phyloP scores from a whole-genome alignment of 2,329 filamentous ascomycete genomes.

The Pseudogymnoascus sp. region DNA sequence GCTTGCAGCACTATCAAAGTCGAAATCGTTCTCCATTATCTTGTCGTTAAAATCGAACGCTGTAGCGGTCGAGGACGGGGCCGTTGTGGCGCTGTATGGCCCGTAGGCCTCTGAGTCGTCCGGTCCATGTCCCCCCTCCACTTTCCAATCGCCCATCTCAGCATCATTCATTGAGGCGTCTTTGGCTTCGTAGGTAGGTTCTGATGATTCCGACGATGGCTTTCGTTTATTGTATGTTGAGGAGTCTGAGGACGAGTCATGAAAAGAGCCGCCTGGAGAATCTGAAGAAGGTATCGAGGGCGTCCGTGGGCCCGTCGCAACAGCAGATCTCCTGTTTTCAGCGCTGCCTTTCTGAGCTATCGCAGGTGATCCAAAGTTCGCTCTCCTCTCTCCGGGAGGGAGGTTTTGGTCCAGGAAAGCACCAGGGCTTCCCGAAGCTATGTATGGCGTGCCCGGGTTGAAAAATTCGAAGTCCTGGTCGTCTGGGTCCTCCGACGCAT shows the following conservation, averaged over 20 bases:
- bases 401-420: constrained; percentile 26
- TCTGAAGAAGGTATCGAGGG: constrained; percentile 21
- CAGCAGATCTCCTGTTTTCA: constrained; percentile 16
- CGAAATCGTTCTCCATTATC: constrained; percentile 42
- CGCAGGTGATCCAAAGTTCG: constrained; percentile 21
- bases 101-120: constrained; percentile 33
- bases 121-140: constrained; percentile 27
- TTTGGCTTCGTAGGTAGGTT: constrained; percentile 33
- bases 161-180: constrained; percentile 38
- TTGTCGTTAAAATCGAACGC: constrained; percentile 34
- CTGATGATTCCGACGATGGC: constrained; percentile 38
- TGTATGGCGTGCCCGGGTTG: constrained; percentile 26
- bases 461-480: constrained; percentile 32
- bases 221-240: constrained; percentile 39
- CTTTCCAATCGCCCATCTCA: constrained; percentile 37
- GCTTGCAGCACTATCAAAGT: constrained; percentile 50
- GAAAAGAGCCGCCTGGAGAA: constrained; percentile 33
- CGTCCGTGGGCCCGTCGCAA: constrained; percentile 19
- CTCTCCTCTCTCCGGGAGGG: constrained; percentile 19
- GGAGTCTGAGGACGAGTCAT: constrained; percentile 45
- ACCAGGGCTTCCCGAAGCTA: constrained; percentile 25
- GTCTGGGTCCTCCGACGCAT: constrained; percentile 27
- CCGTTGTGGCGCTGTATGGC: constrained; percentile 30
- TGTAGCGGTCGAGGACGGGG: constrained; percentile 28
- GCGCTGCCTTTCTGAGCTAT: constrained; percentile 21